These are phyloP conservation scores for Diatrype stigma DNA, from an alignment of 2,329 filamentous ascomycete species.

Conservation along the genomic window DNA sequence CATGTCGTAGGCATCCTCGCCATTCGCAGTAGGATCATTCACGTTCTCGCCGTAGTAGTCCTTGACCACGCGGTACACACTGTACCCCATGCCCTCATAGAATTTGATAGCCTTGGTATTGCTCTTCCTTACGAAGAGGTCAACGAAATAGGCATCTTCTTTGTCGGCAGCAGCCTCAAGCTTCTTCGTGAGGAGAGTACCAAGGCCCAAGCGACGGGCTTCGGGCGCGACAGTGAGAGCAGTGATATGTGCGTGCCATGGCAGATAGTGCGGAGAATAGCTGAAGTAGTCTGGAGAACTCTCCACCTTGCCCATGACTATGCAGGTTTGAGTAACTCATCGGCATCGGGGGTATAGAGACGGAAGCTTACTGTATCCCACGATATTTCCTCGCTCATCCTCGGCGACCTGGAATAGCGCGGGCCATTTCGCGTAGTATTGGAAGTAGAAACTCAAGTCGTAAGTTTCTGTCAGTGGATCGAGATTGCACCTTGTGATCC, in stretches of 20 bases:
- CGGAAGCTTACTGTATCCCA: constrained; percentile 97
- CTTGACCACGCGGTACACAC: constrained; percentile 80
- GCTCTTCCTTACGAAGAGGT: constrained; percentile 86
- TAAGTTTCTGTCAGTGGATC: constrained; percentile 98
- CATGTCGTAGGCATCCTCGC: constrained; percentile 96
- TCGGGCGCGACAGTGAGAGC: constrained; percentile 88
- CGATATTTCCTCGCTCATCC: constrained; percentile 79
- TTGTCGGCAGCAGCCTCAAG: constrained; percentile 80
- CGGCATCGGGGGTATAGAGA: no score
- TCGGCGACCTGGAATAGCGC: constrained; percentile 90
- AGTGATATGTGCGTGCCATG: constrained; percentile 98
- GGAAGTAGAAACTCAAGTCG: constrained; percentile 89
- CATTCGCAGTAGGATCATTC: constrained; percentile 54
- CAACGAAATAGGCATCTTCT: constrained; percentile 88
- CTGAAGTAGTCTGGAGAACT: constrained; percentile 72
- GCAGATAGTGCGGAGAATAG: constrained; percentile 84
- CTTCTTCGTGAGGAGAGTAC: constrained; percentile 74
- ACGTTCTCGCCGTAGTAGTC: constrained; percentile 91
- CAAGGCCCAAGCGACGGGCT: constrained; percentile 81
- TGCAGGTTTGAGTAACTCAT: constrained; percentile 21
- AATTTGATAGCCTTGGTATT: constrained; percentile 84
- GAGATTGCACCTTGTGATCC: constrained; percentile 90
- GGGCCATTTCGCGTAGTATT: constrained; percentile 95
- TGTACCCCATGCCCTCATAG: constrained; percentile 90
- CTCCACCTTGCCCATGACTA: constrained; percentile 97